phyloP scores from a whole-genome alignment of 2,329 filamentous ascomycete genomes.

The Talaromyces sp. region DNA sequence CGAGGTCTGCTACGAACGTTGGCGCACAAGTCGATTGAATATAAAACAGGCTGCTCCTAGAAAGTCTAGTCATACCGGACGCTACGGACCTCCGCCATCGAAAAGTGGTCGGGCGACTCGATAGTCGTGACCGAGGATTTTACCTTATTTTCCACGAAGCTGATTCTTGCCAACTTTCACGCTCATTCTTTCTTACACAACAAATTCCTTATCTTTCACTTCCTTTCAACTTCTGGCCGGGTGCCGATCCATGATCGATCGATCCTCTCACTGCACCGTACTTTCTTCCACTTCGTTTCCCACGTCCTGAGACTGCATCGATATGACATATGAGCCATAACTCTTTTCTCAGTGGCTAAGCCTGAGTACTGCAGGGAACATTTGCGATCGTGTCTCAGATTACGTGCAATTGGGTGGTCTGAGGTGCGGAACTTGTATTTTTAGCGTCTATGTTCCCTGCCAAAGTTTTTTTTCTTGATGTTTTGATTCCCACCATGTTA shows the following conservation, averaged over 20 bases:
- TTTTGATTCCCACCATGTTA: slow-evolving; percentile 18
- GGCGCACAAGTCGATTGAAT: slow-evolving; percentile 63
- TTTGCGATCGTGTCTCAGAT: slow-evolving; percentile 3
- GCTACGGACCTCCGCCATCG: slow-evolving; percentile 26
- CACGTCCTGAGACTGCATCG: slow-evolving; percentile 9
- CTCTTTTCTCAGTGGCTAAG: slow-evolving; percentile 4
- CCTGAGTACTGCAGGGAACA: slow-evolving; percentile 10
- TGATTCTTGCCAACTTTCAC: slow-evolving; percentile 4
- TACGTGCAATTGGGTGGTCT: neutral
- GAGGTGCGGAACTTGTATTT: slow-evolving; percentile 13
- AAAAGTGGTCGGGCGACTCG: slow-evolving; percentile 16
- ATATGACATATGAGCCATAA: slow-evolving; percentile 12
- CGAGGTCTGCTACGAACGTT: slow-evolving; percentile 92
- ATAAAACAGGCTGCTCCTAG: slow-evolving; percentile 25
- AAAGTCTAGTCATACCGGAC: slow-evolving; percentile 25
- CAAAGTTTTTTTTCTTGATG: slow-evolving; percentile 1
- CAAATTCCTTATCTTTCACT: neutral
- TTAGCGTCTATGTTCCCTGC: slow-evolving; percentile 6
- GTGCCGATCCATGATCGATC: slow-evolving; percentile 8
- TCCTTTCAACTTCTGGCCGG: neutral
- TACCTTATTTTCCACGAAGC: neutral
- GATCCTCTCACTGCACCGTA: slow-evolving; percentile 1
- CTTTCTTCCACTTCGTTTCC: slow-evolving; percentile 1
- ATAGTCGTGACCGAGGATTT: slow-evolving; percentile 11
- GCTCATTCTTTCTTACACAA: neutral